phyloP scores from a whole-genome alignment of 1,284 basidiomycete genomes.

The Ceratobasidium sp. region DNA sequence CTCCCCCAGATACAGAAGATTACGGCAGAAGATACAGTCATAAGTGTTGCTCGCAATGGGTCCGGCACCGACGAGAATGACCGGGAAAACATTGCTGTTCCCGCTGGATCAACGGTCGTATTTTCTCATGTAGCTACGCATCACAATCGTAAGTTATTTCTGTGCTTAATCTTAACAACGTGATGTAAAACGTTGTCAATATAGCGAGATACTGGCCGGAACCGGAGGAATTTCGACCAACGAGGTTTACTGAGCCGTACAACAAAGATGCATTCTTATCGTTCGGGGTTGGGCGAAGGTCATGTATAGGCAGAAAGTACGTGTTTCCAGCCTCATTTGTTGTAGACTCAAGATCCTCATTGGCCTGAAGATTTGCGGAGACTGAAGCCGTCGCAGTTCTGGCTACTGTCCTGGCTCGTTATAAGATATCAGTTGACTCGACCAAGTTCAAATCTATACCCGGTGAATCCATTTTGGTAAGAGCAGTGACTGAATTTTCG shows the following conservation, averaged over 20 bases:
- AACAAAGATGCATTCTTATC: slow-evolving; percentile 32
- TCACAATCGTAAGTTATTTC: slow-evolving; percentile 18
- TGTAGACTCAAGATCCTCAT: too few species aligned
- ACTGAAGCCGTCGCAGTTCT: slow-evolving; percentile 32
- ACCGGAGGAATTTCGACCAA: slow-evolving; percentile 26
- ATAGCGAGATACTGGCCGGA: slow-evolving; percentile 34
- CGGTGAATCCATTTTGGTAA: slow-evolving; percentile 7
- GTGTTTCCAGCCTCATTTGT: too few species aligned
- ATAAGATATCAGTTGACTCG: slow-evolving; percentile 22
- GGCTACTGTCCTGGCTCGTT: slow-evolving; percentile 17
- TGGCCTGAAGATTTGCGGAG: slow-evolving; percentile 10
- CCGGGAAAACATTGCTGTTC: background rate
- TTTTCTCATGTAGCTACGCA: background rate
- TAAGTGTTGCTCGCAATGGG: slow-evolving; percentile 15
- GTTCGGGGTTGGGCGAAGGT: slow-evolving; percentile 13
- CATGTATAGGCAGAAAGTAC: slow-evolving; percentile 33
- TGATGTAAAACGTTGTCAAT: background rate
- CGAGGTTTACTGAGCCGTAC: slow-evolving; percentile 26
- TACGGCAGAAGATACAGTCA: background rate
- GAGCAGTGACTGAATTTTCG: background rate
- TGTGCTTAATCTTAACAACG: background rate
- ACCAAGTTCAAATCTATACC: slow-evolving; percentile 26
- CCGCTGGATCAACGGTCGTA: background rate
- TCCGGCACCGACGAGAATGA: slow-evolving; percentile 13
- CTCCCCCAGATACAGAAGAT: background rate